Evolutionary conservation across 2,329 filamentous ascomycete genomes (phyloP).

Genomic region (Fusarium chuoi): DNA sequence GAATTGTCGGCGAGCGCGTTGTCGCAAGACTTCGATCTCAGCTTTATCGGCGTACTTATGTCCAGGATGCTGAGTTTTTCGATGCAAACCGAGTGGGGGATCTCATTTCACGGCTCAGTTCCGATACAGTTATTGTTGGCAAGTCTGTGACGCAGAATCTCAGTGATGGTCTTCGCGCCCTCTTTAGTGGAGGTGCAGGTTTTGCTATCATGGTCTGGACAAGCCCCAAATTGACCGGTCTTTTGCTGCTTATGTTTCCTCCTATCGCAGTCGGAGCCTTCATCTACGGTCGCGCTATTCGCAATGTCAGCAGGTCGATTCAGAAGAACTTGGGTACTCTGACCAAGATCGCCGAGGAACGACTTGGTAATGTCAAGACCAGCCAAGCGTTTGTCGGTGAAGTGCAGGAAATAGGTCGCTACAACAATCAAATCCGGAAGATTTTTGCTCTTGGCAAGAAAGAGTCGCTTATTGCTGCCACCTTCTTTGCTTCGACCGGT

Average conservation of each 20-base stretch:
- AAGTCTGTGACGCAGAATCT: constrained; percentile 99
- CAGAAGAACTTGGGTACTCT: constrained; percentile 93
- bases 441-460: constrained; percentile 90
- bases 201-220: constrained; percentile 96
- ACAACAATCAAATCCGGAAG: constrained; percentile 90
- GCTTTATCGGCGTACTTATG: constrained; percentile 89
- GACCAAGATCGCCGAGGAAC: constrained; percentile 97
- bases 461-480: constrained; percentile 89
- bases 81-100: constrained; percentile 97
- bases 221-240: constrained; percentile 87
- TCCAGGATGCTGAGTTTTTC: constrained; percentile 99
- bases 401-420: constrained; percentile 86
- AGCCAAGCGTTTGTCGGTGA: constrained; percentile 97
- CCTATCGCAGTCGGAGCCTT: constrained; percentile 91
- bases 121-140: constrained; percentile 96
- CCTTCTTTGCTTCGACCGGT: constrained; percentile 88
- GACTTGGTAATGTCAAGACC: constrained; percentile 95
- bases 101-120: constrained; percentile 92
- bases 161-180: constrained; percentile 90
- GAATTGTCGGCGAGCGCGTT: constrained; percentile 94
- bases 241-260: constrained; percentile 87
- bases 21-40: constrained; percentile 89
- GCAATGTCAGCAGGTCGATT: constrained; percentile 90
- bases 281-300: constrained; percentile 88
- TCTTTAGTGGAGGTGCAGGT: constrained; percentile 90